These are phyloP conservation scores for Botrytis aclada DNA, from an alignment of 2,329 filamentous ascomycete species.

Conservation along the genomic window DNA sequence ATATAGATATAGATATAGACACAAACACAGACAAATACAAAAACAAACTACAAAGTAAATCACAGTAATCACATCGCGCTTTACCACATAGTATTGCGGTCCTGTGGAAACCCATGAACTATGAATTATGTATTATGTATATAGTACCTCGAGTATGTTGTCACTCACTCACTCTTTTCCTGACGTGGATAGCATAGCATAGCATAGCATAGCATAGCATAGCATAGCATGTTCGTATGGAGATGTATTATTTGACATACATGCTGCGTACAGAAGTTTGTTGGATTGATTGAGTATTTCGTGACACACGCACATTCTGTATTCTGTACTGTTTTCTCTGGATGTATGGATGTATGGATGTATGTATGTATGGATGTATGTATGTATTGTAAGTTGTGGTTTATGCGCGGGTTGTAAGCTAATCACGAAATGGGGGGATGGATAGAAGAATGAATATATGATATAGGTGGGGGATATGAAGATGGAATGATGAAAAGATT, in stretches of 20 bases:
- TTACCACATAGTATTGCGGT: slow-evolving; percentile 9
- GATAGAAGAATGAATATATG: background rate
- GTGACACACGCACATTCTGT: too few relatives aligned
- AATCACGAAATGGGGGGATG: background rate
- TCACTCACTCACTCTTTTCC: background rate
- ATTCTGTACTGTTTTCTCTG: too few relatives aligned
- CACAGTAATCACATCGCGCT: too few relatives aligned
- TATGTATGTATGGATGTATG: too few relatives aligned
- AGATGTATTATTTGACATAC: background rate
- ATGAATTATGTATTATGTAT: too few relatives aligned
- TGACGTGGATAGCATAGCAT: slow-evolving; percentile 10
- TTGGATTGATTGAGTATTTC: background rate
- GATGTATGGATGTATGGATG: too few relatives aligned
- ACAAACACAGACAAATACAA: too few relatives aligned
- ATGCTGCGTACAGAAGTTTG: background rate
- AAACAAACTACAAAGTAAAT: too few relatives aligned
- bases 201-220: too few relatives aligned
- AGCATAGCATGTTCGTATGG: background rate
- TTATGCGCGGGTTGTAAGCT: background rate
- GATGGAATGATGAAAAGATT: background rate
- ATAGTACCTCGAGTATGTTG: background rate
- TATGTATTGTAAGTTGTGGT: background rate
- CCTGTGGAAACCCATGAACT: slow-evolving; percentile 12
- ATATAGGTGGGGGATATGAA: background rate
- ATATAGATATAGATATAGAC: too few relatives aligned